Base-by-base conservation (phyloP, 179 eudicot genomes). In the Corrigiola litoralis region DNA sequence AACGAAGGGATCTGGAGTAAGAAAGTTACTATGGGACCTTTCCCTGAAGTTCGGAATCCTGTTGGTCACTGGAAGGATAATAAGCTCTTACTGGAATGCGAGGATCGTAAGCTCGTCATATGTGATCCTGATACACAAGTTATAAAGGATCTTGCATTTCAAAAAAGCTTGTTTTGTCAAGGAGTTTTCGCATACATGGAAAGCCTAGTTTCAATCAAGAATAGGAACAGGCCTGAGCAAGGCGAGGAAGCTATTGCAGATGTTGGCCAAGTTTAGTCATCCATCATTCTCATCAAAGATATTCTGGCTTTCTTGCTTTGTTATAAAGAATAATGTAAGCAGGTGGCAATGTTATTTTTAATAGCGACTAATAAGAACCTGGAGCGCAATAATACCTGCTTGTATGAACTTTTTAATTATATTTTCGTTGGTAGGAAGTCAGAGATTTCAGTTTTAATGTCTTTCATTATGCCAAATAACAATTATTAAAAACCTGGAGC, bases 31-130 rank as follows among this genome's bases (percentile, higher is more conserved):
- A 31, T 53, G 14, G 57, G 36, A n/a, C 57, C 38, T 5, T 12
- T 54, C 9, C 21, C 28, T 14, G 40, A 34, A 2, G 17, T 33
- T 18, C 6, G 7, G 36, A 14, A 11, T 11, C 68, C 68, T 1
- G 11, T 70, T 27, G 63, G 69, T 62, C 61, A 71, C 14, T 70
- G 73, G 73, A 53, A 52, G 6, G 18, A 55, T 6, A 32, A 52
- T 21, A 32, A 38, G 11, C 4, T 70, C 36, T 1, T 70, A 17
- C 23, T 70, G 9, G 36, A 42, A 13, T 2, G 11, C 33, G 11
- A 16, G 2, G 66, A 33, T 33, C 3, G 45, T 51, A 40, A 61
- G 20, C 33, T 69, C 9, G 52, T 42, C 18, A 1, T 61, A 24
- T 49, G 58, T 53, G 61, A 70, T 36, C 63, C 49, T 11, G 42